Conservation (phyloP, 164 flowering plant genomes). For the Stephania japonica region DNA sequence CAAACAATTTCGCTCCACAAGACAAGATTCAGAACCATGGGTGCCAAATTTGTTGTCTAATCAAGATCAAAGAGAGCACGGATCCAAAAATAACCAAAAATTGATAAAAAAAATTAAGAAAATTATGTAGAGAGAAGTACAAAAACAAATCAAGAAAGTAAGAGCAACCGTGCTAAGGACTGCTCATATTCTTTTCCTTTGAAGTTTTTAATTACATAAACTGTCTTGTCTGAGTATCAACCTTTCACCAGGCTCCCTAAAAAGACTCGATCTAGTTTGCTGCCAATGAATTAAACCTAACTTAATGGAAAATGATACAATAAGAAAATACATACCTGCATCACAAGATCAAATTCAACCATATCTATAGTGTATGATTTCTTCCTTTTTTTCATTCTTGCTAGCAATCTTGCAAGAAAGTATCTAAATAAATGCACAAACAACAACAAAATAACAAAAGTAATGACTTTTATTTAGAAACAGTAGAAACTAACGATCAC, state of each 20-base stretch:
- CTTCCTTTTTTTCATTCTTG: constrained; percentile 41
- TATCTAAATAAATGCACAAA: background rate
- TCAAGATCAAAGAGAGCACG: constrained; percentile 1
- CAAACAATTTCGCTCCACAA: constrained; percentile 70
- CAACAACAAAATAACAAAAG: background rate
- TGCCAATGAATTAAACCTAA: background rate
- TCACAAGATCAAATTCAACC: constrained; percentile 83
- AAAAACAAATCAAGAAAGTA: background rate
- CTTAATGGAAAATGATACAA: background rate
- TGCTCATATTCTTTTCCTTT: background rate
- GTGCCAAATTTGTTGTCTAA: constrained; percentile 88
- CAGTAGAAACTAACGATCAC: background rate
- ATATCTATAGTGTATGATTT: constrained; percentile 40
- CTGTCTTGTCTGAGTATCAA: background rate
- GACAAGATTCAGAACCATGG: constrained; percentile 84
- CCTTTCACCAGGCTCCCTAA: background rate
- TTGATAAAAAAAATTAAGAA: background rate
- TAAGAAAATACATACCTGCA: constrained; percentile 57
- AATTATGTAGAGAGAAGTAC: background rate
- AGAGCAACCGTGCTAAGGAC: background rate
- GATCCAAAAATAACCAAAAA: background rate
- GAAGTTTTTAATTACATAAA: background rate
- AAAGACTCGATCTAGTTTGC: background rate
- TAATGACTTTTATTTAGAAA: background rate
- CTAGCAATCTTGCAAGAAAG: constrained; percentile 41